Conservation (phyloP, 495 filamentous ascomycete species). For the Penicillium argentinense region DNA sequence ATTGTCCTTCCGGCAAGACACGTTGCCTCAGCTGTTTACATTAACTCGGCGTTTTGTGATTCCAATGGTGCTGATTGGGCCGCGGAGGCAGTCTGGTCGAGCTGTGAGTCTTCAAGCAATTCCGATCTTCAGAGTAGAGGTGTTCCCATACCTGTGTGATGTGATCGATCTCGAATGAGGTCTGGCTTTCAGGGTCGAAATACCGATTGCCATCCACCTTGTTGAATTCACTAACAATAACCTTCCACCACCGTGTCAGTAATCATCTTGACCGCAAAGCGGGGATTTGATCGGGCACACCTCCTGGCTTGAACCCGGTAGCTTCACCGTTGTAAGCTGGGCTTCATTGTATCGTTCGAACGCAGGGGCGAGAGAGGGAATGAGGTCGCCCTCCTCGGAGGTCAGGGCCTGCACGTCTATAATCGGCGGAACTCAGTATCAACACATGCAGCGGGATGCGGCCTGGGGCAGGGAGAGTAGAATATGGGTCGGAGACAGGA, state of each 20-base stretch:
- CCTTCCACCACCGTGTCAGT: conserved; percentile 47
- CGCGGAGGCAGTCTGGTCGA: conserved; percentile 70
- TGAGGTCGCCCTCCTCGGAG: conserved; percentile 62
- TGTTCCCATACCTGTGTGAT: conserved; percentile 59
- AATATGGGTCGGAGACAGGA: neutral
- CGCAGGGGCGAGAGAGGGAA: conserved; percentile 72
- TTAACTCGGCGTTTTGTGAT: conserved; percentile 71
- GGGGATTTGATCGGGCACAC: conserved; percentile 39
- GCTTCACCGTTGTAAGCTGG: conserved; percentile 83
- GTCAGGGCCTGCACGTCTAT: conserved; percentile 88
- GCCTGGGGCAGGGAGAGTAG: neutral
- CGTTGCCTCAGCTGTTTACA: too few species aligned
- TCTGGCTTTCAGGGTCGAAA: conserved; percentile 82
- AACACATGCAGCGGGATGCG: conserved; percentile 7
- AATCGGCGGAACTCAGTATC: conserved; percentile 17
- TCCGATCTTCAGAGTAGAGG: too few species aligned
- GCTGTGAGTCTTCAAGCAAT: conserved; percentile 8
- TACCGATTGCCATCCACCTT: conserved; percentile 75
- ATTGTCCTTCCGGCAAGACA: too few species aligned
- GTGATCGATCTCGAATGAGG: conserved; percentile 87
- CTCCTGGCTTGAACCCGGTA: conserved; percentile 78
- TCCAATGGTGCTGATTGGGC: conserved; percentile 82
- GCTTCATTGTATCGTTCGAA: conserved; percentile 96
- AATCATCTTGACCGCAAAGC: conserved; percentile 6
- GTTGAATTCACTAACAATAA: conserved; percentile 86